Percentiles rank a stretch among this genome's conserved stretches.
phyloP scores from a whole-genome alignment of 2,329 filamentous ascomycete species.

The Cytospora chrysosperma region DNA sequence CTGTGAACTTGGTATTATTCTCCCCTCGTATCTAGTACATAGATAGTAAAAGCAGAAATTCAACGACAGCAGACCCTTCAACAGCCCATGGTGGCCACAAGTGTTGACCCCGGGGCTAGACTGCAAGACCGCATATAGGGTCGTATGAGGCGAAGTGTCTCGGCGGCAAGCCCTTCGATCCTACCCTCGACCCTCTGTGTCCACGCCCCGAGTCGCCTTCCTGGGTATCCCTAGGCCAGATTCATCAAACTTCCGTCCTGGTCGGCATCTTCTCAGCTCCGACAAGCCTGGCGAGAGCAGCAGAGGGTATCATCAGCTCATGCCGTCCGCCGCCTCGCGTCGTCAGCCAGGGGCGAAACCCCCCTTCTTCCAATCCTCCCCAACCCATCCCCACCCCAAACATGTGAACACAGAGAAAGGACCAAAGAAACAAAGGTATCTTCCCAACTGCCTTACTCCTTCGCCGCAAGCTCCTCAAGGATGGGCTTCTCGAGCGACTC shows the following conservation, averaged over 20 bases:
- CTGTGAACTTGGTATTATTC: constrained; percentile 14
- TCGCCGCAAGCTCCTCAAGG: constrained; percentile 68
- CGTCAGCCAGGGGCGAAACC: not conserved
- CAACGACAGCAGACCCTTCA: not conserved
- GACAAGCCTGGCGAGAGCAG: constrained; percentile 10
- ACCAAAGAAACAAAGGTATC: not conserved
- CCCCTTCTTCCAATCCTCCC: not conserved
- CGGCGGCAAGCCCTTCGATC: not conserved
- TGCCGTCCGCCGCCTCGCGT: constrained; percentile 5
- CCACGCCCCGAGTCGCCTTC: not conserved
- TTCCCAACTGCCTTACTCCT: constrained; percentile 31
- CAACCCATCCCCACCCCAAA: not conserved
- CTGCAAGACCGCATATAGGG: not conserved
- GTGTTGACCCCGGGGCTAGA: not conserved
- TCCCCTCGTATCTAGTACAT: constrained; percentile 6
- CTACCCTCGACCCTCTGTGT: not conserved
- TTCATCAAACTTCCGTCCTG: constrained; percentile 14
- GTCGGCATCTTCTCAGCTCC: constrained; percentile 12
- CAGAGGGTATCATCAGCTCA: constrained; percentile 14
- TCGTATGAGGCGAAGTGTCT: not conserved
- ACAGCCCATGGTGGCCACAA: not conserved
- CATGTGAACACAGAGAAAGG: not conserved
- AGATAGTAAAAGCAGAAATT: not conserved
- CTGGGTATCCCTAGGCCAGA: not conserved
- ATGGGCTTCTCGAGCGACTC: constrained; percentile 75